A percentile compares a stretch with the other conserved stretches of the same genome.
phyloP scores from a whole-genome alignment of 306 rosid genomes.

The Rubus parviflorus region DNA sequence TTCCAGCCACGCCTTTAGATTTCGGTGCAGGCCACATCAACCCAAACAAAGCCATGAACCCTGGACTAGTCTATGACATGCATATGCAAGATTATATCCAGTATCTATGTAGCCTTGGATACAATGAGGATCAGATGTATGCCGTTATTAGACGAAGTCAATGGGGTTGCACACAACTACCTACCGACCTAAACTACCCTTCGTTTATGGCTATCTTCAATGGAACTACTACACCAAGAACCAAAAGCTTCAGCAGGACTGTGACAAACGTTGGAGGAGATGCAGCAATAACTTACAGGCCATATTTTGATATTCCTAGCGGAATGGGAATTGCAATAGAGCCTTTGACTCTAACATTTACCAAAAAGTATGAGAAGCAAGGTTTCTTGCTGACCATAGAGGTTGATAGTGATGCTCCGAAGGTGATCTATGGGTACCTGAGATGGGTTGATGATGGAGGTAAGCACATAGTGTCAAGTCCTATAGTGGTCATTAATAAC shows the following conservation, averaged over 20 bases:
- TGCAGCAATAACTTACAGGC: background rate
- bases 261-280: constrained; percentile 10
- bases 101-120: background rate
- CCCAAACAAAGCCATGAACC: constrained; percentile 18
- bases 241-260: background rate
- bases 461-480: constrained; percentile 3
- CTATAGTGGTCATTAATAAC: background rate
- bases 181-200: constrained; percentile 4
- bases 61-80: constrained; percentile 18
- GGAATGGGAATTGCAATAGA: constrained; percentile 12
- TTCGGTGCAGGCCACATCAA: constrained; percentile 22
- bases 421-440: background rate
- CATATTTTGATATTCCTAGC: background rate
- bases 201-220: constrained; percentile 10
- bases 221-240: background rate
- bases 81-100: background rate
- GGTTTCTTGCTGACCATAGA: background rate
- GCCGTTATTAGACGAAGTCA: background rate
- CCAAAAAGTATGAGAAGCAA: background rate
- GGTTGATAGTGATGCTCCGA: background rate
- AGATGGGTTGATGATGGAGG: background rate
- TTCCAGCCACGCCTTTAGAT: background rate
- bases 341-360: background rate
- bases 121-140: background rate
- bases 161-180: background rate